Conservation (phyloP, 495 filamentous ascomycete genomes). For the Eremomyces bilateralis region DNA sequence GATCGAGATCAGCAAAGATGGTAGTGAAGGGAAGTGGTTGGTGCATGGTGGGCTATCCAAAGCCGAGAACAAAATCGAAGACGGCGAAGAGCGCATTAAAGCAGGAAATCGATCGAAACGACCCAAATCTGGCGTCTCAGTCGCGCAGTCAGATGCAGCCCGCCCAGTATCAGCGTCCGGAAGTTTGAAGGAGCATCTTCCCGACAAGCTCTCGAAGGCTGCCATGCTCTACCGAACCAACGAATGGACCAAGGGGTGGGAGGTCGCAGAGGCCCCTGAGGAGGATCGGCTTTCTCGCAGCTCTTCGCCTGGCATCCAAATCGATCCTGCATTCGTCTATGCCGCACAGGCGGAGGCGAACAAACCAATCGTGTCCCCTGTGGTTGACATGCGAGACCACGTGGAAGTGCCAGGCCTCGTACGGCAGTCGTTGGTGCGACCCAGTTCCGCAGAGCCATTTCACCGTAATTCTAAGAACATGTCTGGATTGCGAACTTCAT, state of each 20-base stretch:
- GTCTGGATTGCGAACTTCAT: too few relatives aligned
- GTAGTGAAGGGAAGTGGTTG: too few relatives aligned
- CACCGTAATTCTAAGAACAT: background rate
- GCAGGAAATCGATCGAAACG: too few relatives aligned
- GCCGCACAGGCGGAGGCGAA: conserved; percentile 6
- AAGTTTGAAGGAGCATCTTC: conserved; percentile 25
- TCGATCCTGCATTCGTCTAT: conserved; percentile 10
- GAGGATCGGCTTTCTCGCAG: conserved; percentile 26
- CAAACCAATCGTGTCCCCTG: background rate
- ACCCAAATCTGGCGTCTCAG: conserved; percentile 15
- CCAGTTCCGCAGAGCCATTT: background rate
- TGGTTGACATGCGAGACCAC: background rate
- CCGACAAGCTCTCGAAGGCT: conserved; percentile 40
- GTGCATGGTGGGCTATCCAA: too few relatives aligned
- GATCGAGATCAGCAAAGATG: too few relatives aligned
- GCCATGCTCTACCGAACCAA: conserved; percentile 74
- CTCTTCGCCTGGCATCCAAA: conserved; percentile 14
- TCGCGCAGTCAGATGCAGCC: conserved; percentile 21
- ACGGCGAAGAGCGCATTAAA: too few relatives aligned
- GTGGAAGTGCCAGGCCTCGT: background rate
- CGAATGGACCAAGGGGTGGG: conserved; percentile 88
- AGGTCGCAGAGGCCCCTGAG: conserved; percentile 55
- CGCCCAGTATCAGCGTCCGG: conserved; percentile 21
- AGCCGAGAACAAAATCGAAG: background rate
- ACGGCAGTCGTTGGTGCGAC: background rate